Evolutionary conservation across 371 early-diverging fungal species (phyloP), one percentile per base, ranked within the genome.

Genomic region (Parasitella parasitica): DNA sequence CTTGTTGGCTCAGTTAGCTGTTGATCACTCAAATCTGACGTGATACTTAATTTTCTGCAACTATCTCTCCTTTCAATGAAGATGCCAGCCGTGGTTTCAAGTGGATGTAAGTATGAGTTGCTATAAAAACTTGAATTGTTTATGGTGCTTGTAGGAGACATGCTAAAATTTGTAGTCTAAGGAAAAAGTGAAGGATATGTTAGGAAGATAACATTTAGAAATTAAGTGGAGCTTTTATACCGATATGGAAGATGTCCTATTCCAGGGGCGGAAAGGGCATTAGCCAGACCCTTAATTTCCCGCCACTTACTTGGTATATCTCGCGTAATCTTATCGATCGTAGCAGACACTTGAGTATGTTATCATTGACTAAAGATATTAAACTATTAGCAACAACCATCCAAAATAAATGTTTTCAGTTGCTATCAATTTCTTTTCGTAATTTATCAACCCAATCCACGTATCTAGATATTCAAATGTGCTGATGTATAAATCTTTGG

Each of bases 241-340:
- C 13, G 30, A 35, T 48, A 41, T 46, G 46, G 4, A 46, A 43
- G 24, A 11, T 24, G 12, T 9, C 46, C 37, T 50, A 59, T 59
- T 37, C 51, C 38, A 59, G 59, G 59, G 59, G 52, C 52, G 59
- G 59, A 49, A 49, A 59, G 43, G 43, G 39, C 28, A 48, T 57
- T 51, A 16, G 59, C 24, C 59, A 59, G 59, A 59, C 59, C 59
- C 59, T 59, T 59, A 51, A 39, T 59, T 59, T 59, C 59, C 59
- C 59, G 59, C 30, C 51, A 39, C 27, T 38, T 27, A 50, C 30
- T 28, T 51, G 32, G 8, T 8, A 8, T n/a, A 15, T 18, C 13
- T 51, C 50, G 50, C 50, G 50, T 50, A 46, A 46, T 50, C 50
- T 50, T 28, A 50, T 50, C 50, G 50, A 50, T 50, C 28, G 22